These are phyloP conservation scores for Metschnikowia dekortorum DNA, from an alignment of 805 yeast genomes.

Conservation along the genomic window DNA sequence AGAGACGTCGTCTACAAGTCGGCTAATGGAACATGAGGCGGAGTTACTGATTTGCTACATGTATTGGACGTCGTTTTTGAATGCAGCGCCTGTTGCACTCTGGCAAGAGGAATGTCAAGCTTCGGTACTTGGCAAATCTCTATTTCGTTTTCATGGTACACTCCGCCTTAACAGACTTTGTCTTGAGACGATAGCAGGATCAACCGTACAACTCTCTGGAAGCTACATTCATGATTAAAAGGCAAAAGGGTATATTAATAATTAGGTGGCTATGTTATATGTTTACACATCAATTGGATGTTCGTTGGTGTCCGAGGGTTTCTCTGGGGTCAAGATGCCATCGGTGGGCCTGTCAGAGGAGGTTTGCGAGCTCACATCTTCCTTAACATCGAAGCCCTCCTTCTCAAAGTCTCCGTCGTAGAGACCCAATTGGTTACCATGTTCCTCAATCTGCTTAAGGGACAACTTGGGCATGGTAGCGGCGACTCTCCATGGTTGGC, in stretches of 20 bases:
- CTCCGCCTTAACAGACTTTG: neutral
- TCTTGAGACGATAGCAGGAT: neutral
- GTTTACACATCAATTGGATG: slow-evolving; percentile 1
- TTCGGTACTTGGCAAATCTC: too few relatives aligned
- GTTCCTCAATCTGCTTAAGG: slow-evolving; percentile 54
- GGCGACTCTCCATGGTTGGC: slow-evolving; percentile 62
- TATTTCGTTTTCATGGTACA: too few relatives aligned
- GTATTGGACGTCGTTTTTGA: too few relatives aligned
- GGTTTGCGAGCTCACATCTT: slow-evolving; percentile 21
- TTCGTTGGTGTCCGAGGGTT: neutral
- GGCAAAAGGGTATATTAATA: neutral
- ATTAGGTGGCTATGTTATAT: slow-evolving; percentile 3
- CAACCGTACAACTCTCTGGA: too few relatives aligned
- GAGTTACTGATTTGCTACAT: too few relatives aligned
- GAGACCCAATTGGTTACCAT: slow-evolving; percentile 56
- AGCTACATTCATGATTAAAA: neutral
- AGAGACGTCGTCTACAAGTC: too few relatives aligned
- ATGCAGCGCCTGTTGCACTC: too few relatives aligned
- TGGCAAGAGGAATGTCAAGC: too few relatives aligned
- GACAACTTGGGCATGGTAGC: slow-evolving; percentile 55
- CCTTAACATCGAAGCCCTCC: slow-evolving; percentile 30
- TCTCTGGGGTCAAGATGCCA: slow-evolving; percentile 10
- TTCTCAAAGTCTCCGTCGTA: slow-evolving; percentile 43
- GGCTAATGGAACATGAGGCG: too few relatives aligned
- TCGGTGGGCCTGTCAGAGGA: slow-evolving; percentile 14